Conservation (phyloP, 306 rosid species). For the Inga leiocalycina region DNA sequence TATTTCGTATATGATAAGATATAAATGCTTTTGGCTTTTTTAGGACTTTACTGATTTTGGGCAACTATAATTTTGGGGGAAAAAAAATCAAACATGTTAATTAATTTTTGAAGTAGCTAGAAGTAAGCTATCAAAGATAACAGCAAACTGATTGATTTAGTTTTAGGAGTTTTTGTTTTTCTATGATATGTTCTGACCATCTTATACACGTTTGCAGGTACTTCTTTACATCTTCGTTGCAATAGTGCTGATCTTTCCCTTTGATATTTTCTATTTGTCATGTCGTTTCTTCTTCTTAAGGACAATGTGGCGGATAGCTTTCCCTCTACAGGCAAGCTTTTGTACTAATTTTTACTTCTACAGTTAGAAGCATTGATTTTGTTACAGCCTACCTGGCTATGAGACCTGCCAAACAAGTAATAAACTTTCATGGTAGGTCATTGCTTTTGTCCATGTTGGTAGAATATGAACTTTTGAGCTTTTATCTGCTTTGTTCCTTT, state of each 20-base stretch:
- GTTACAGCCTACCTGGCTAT: not conserved
- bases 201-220: slow-evolving; percentile 64
- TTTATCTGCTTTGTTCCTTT: slow-evolving; percentile 31
- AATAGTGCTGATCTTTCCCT: slow-evolving; percentile 86
- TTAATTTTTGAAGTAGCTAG: slow-evolving; percentile 14
- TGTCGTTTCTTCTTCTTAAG: slow-evolving; percentile 87
- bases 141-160: slow-evolving; percentile 28
- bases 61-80: not conserved
- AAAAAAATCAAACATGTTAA: slow-evolving; percentile 24
- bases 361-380: not conserved
- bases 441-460: not conserved
- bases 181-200: slow-evolving; percentile 39
- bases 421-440: slow-evolving; percentile 8
- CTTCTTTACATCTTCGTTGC: slow-evolving; percentile 83
- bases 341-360: not conserved
- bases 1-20: not conserved
- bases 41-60: not conserved
- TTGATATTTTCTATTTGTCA: slow-evolving; percentile 91
- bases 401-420: not conserved
- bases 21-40: not conserved
- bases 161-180: slow-evolving; percentile 17
- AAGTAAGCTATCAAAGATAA: slow-evolving; percentile 17
- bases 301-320: slow-evolving; percentile 83
- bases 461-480: slow-evolving; percentile 16
- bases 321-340: slow-evolving; percentile 89